These are phyloP conservation scores for Lepidium didymum DNA, from an alignment of 345 rosid species.

Conservation along the genomic window DNA sequence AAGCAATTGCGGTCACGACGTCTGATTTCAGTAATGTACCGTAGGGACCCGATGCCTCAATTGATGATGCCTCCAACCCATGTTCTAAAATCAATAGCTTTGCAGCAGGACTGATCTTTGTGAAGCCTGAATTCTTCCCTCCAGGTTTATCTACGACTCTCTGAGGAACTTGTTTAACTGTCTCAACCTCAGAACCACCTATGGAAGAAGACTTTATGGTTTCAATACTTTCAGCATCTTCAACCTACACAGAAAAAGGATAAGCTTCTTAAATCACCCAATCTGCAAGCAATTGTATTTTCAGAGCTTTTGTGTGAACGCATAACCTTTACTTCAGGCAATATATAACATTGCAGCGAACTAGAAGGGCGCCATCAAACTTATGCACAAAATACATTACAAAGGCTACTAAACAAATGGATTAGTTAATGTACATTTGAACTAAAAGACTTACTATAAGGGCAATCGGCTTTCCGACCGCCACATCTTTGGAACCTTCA, in stretches of 20 bases:
- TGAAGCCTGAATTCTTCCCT: conserved; percentile 38
- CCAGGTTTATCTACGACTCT: conserved; percentile 36
- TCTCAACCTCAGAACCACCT: conserved; percentile 38
- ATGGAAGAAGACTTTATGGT: conserved; percentile 48
- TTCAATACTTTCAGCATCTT: conserved; percentile 68
- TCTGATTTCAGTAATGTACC: conserved; percentile 88
- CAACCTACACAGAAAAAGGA: conserved; percentile 56
- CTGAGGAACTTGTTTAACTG: conserved; percentile 37
- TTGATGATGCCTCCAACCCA: conserved; percentile 72
- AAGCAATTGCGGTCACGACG: conserved; percentile 69
- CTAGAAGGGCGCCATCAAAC: neutral
- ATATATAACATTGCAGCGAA: neutral
- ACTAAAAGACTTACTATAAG: conserved; percentile 26
- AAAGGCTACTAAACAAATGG: conserved; percentile 10
- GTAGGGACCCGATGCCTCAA: conserved; percentile 72
- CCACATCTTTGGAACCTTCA: conserved; percentile 38
- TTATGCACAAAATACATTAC: neutral
- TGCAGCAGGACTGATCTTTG: conserved; percentile 90
- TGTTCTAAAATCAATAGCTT: conserved; percentile 65
- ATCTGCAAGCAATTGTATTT: neutral
- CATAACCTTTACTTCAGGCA: conserved; percentile 1
- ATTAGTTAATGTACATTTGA: conserved; percentile 2
- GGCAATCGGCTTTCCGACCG: conserved; percentile 38
- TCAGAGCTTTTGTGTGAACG: neutral
- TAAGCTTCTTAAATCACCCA: conserved; percentile 15